A percentile compares a stretch with the other conserved stretches of the same genome.
Evolutionary conservation across 148 eudicot species (phyloP).

Genomic region (Pouteria glomerata): DNA sequence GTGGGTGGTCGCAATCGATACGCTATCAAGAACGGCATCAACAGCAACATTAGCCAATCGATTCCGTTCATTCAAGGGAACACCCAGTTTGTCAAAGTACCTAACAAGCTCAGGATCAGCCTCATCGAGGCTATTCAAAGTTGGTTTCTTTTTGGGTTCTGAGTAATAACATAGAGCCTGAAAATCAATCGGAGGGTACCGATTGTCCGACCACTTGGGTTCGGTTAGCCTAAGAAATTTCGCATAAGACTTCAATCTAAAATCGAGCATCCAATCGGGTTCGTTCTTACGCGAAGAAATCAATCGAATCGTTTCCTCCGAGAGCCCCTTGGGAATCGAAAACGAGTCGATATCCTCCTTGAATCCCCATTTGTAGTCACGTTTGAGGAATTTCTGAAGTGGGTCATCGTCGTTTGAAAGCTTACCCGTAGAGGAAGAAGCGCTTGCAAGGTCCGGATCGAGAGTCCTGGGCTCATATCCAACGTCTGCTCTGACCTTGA

Average conservation of each 20-base stretch:
- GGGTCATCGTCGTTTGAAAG: constrained; percentile 47
- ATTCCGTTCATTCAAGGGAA: constrained; percentile 65
- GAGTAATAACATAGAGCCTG: constrained; percentile 74
- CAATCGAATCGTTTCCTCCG: constrained; percentile 60
- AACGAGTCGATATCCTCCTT: constrained; percentile 72
- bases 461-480: constrained; percentile 42
- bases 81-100: constrained; percentile 74
- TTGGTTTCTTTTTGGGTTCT: constrained; percentile 78
- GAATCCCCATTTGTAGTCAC: constrained; percentile 81
- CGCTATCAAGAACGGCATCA: constrained; percentile 94
- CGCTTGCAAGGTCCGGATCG: constrained; percentile 16
- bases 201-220: constrained; percentile 90
- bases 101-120: constrained; percentile 85
- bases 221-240: constrained; percentile 72
- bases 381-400: constrained; percentile 67
- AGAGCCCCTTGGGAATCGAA: constrained; percentile 71
- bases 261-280: constrained; percentile 94
- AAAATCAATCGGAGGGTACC: constrained; percentile 63
- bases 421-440: constrained; percentile 19
- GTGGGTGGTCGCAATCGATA: constrained; percentile 83
- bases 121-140: constrained; percentile 79
- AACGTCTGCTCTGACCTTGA: constrained; percentile 56
- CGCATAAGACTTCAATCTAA: constrained; percentile 58
- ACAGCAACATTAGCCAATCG: constrained; percentile 87
- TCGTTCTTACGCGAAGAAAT: constrained; percentile 70